Evolutionary conservation across 2,329 filamentous ascomycete species (phyloP).

Genomic region (Aureobasidium sp.): DNA sequence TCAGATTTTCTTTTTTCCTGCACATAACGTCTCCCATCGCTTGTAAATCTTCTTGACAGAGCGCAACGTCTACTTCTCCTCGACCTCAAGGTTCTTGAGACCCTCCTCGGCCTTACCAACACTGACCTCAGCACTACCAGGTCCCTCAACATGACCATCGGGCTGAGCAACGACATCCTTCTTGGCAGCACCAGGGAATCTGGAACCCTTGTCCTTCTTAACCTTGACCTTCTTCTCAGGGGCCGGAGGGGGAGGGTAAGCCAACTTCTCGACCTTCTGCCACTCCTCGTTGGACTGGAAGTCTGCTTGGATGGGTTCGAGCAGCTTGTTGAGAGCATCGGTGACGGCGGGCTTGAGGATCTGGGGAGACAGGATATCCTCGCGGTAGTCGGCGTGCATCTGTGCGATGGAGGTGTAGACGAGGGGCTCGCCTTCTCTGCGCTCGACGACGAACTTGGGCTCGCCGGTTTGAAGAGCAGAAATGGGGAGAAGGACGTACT

Average conservation of each 20-base stretch:
- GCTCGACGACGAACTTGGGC: slow-evolving; percentile 59
- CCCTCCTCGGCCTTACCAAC: slow-evolving; percentile 35
- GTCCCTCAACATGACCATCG: slow-evolving; percentile 40
- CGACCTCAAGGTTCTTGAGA: slow-evolving; percentile 30
- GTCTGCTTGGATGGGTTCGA: slow-evolving; percentile 69
- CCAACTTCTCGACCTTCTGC: slow-evolving; percentile 68
- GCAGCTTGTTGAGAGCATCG: slow-evolving; percentile 62
- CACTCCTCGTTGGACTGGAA: slow-evolving; percentile 68
- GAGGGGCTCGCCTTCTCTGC: slow-evolving; percentile 63
- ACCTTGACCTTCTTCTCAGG: slow-evolving; percentile 61
- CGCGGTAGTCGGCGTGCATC: slow-evolving; percentile 42
- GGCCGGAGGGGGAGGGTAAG: slow-evolving; percentile 66
- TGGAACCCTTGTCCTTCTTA: slow-evolving; percentile 67
- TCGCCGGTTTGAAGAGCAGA: slow-evolving; percentile 49
- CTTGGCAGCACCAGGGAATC: slow-evolving; percentile 46
- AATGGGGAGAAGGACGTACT: slow-evolving; percentile 78
- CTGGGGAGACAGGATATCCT: slow-evolving; percentile 79
- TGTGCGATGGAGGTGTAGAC: slow-evolving; percentile 70
- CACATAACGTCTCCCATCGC: not conserved
- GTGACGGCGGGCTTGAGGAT: slow-evolving; percentile 78
- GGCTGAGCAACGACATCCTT: slow-evolving; percentile 35
- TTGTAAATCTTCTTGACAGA: not conserved
- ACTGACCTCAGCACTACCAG: slow-evolving; percentile 34
- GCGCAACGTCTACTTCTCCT: slow-evolving; percentile 7
- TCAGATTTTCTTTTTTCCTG: not conserved